phyloP scores from a whole-genome alignment of 495 filamentous ascomycete genomes.

The Cairneyella variabilis region DNA sequence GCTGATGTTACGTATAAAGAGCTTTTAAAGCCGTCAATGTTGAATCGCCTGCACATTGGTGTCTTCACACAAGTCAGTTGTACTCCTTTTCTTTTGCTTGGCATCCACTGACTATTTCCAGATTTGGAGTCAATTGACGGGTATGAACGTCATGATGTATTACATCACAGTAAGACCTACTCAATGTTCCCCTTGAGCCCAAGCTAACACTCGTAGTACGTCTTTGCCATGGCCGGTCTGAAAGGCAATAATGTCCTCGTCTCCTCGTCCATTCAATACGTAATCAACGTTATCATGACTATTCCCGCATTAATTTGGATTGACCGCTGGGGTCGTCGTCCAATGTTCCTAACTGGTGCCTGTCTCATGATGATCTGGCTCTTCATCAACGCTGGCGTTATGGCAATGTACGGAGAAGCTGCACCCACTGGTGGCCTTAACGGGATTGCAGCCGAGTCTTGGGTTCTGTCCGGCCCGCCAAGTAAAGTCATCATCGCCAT shows the following conservation, averaged over 20 bases:
- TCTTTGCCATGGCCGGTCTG: slow-evolving; percentile 69
- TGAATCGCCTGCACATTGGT: slow-evolving; percentile 68
- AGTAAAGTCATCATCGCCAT: slow-evolving; percentile 70
- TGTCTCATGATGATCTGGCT: slow-evolving; percentile 64
- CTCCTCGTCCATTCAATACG: slow-evolving; percentile 68
- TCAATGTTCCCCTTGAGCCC: neutral
- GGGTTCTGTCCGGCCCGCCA: slow-evolving; percentile 46
- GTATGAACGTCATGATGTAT: slow-evolving; percentile 82
- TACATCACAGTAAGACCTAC: slow-evolving; percentile 15
- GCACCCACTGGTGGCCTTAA: slow-evolving; percentile 38
- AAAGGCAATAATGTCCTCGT: slow-evolving; percentile 54
- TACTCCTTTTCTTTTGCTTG: no score
- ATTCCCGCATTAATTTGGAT: slow-evolving; percentile 50
- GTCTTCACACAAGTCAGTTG: slow-evolving; percentile 74
- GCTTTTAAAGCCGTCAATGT: slow-evolving; percentile 63
- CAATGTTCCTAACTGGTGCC: slow-evolving; percentile 58
- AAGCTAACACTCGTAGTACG: slow-evolving; percentile 33
- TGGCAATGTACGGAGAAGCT: slow-evolving; percentile 33
- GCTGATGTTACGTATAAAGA: slow-evolving; percentile 62
- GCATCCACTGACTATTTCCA: no score
- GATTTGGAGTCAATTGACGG: slow-evolving; percentile 79
- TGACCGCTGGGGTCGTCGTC: slow-evolving; percentile 56
- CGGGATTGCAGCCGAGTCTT: slow-evolving; percentile 38
- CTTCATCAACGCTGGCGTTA: slow-evolving; percentile 60
- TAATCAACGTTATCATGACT: slow-evolving; percentile 59